These are phyloP conservation scores for Umbelopsis isabellina DNA, from an alignment of 192 early-diverging fungal species.

Conservation along the genomic window DNA sequence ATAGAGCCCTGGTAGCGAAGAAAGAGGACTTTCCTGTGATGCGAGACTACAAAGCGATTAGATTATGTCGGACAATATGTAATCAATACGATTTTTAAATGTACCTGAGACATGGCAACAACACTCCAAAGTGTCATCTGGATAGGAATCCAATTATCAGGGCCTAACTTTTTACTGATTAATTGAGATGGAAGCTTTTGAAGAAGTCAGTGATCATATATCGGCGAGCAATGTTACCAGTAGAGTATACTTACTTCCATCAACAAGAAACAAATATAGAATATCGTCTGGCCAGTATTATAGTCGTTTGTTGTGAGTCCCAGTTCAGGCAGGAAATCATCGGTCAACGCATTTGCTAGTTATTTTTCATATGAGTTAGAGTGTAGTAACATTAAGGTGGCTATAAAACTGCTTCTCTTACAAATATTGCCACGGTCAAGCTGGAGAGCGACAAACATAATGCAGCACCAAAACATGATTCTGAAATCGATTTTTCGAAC, in stretches of 20 bases:
- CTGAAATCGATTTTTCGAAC: constrained; percentile 53
- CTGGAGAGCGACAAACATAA: constrained; percentile 59
- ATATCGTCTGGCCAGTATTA: constrained; percentile 48
- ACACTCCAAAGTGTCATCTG: constrained; percentile 53
- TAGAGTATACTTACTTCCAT: constrained; percentile 9
- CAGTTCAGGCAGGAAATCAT: constrained; percentile 46
- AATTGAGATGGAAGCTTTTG: constrained; percentile 54
- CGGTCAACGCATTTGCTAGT: constrained; percentile 43
- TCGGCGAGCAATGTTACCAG: too few relatives aligned
- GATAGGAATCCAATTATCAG: constrained; percentile 56
- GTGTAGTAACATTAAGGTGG: not conserved
- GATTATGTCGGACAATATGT: not conserved
- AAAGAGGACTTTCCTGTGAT: constrained; percentile 40
- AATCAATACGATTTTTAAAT: not conserved
- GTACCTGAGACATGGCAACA: constrained; percentile 45
- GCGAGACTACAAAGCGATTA: constrained; percentile 15
- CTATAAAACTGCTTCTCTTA: not conserved
- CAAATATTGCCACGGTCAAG: constrained; percentile 53
- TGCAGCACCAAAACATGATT: constrained; percentile 46
- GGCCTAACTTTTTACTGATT: constrained; percentile 46
- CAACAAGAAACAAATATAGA: constrained; percentile 42
- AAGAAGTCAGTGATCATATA: not conserved
- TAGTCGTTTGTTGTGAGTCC: constrained; percentile 46
- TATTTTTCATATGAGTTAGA: constrained; percentile 25
- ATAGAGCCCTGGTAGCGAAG: constrained; percentile 46